Conservation (phyloP, 805 yeast genomes). For the Suhomyces pyralidae region DNA sequence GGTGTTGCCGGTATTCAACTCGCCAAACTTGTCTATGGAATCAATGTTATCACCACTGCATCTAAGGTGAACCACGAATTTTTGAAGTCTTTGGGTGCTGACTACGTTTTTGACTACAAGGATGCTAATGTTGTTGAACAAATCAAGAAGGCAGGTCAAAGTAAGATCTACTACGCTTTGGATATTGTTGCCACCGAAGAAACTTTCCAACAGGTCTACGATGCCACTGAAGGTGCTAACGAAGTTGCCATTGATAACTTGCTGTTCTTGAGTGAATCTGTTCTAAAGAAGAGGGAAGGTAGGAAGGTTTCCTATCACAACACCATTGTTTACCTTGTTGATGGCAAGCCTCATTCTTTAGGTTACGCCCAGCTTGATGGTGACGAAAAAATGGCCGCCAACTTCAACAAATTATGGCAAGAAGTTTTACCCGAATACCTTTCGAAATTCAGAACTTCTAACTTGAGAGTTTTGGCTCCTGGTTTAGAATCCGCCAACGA, state of each 20-base stretch:
- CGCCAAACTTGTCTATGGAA: conserved; percentile 10
- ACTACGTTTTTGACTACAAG: conserved; percentile 27
- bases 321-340: conserved; percentile 7
- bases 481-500: conserved; percentile 22
- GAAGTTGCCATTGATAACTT: conserved; percentile 10
- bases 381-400: background rate
- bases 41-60: conserved; percentile 13
- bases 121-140: conserved; percentile 22
- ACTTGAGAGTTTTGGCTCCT: conserved; percentile 5
- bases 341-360: conserved; percentile 3
- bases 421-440: conserved; percentile 6
- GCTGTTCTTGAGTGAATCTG: background rate
- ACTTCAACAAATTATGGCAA: conserved; percentile 7
- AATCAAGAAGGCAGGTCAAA: conserved; percentile 17
- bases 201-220: conserved; percentile 27
- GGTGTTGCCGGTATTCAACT: conserved; percentile 11
- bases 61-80: conserved; percentile 6
- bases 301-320: conserved; percentile 4
- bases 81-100: conserved; percentile 22
- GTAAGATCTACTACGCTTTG: conserved; percentile 23
- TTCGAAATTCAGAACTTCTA: conserved; percentile 5
- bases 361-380: background rate
- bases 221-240: conserved; percentile 24
- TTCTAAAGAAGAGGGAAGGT: conserved; percentile 2
- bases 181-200: conserved; percentile 22